Percentiles rank a stretch among this genome's conserved stretches.
phyloP scores from a whole-genome alignment of 768 basidiomycete species.

The Rhizopogon vulgaris region DNA sequence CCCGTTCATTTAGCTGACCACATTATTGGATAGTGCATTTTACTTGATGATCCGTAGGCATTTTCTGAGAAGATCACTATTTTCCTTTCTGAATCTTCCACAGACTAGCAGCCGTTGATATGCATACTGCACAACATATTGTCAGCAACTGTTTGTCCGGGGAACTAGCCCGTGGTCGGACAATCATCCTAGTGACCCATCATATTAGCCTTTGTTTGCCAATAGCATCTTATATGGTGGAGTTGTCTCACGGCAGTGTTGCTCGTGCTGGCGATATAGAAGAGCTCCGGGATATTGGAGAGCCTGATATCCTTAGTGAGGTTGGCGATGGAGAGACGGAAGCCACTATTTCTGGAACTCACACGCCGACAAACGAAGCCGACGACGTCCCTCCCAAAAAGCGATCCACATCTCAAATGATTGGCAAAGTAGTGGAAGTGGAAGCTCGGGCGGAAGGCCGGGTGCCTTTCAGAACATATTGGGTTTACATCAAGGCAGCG shows the following conservation, averaged over 20 bases:
- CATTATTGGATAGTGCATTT: conserved; percentile 35
- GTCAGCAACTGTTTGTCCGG: conserved; percentile 60
- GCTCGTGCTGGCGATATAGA: conserved; percentile 44
- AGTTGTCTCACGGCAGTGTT: conserved; percentile 45
- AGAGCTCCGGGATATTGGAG: conserved; percentile 37
- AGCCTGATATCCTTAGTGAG: conserved; percentile 41
- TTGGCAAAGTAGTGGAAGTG: conserved; percentile 54
- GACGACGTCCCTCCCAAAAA: conserved; percentile 15
- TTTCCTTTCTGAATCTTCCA: conserved; percentile 8
- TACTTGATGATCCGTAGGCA: conserved; percentile 68
- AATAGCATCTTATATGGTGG: conserved; percentile 60
- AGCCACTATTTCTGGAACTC: conserved; percentile 13
- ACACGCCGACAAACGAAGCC: conserved; percentile 27
- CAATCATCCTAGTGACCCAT: conserved; percentile 80
- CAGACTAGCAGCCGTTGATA: conserved; percentile 66
- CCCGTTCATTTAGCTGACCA: conserved; percentile 1
- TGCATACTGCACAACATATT: conserved; percentile 71
- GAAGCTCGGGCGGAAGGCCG: conserved; percentile 64
- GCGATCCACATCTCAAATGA: conserved; percentile 3
- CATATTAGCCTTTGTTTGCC: conserved; percentile 71
- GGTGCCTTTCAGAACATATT: conserved; percentile 52
- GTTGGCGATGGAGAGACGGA: conserved; percentile 35
- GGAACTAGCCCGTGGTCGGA: conserved; percentile 53
- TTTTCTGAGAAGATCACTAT: conserved; percentile 10
- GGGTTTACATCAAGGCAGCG: conserved; percentile 58